Evolutionary conservation across 2,329 filamentous ascomycete genomes (phyloP).

Genomic region (Sordariomycetes sp.): DNA sequence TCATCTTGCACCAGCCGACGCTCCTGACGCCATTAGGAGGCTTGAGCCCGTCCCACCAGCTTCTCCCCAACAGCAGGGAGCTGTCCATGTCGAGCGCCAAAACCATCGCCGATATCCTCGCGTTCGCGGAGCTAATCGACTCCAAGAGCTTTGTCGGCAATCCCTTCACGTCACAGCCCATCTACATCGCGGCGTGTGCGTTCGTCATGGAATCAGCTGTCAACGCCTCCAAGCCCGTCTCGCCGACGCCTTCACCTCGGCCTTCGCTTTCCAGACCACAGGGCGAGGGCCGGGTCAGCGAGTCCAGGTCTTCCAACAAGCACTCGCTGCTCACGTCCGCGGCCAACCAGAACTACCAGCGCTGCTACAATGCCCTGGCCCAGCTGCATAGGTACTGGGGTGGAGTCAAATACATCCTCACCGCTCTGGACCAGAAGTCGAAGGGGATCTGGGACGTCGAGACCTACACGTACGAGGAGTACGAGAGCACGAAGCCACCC

Average conservation of each 20-base stretch:
- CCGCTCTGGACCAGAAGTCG: slow-evolving; percentile 75
- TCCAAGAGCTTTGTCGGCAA: slow-evolving; percentile 80
- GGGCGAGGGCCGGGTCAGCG: slow-evolving; percentile 8
- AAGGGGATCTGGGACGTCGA: slow-evolving; percentile 76
- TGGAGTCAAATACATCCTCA: slow-evolving; percentile 77
- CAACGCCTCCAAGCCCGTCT: slow-evolving; percentile 56
- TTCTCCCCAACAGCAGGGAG: slow-evolving; percentile 72
- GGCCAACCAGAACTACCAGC: slow-evolving; percentile 78
- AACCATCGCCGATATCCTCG: slow-evolving; percentile 80
- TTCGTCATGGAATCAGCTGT: slow-evolving; percentile 76
- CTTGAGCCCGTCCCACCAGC: slow-evolving; percentile 49
- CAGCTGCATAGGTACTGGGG: slow-evolving; percentile 80
- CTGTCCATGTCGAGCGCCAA: slow-evolving; percentile 81
- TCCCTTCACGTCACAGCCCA: slow-evolving; percentile 81
- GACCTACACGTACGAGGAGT: slow-evolving; percentile 60
- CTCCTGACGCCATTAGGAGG: slow-evolving; percentile 65
- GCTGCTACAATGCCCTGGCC: slow-evolving; percentile 74
- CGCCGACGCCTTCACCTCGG: slow-evolving; percentile 33
- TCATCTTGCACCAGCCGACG: slow-evolving; percentile 75
- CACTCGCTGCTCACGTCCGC: slow-evolving; percentile 71
- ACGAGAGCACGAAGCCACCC: slow-evolving; percentile 55
- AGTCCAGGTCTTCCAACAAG: slow-evolving; percentile 39
- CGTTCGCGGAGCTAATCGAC: slow-evolving; percentile 78
- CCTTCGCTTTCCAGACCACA: slow-evolving; percentile 4
- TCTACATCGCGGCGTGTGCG: slow-evolving; percentile 83